Evolutionary conservation across 768 basidiomycete species (phyloP).

Genomic region (Kwoniella mangroviensis): DNA sequence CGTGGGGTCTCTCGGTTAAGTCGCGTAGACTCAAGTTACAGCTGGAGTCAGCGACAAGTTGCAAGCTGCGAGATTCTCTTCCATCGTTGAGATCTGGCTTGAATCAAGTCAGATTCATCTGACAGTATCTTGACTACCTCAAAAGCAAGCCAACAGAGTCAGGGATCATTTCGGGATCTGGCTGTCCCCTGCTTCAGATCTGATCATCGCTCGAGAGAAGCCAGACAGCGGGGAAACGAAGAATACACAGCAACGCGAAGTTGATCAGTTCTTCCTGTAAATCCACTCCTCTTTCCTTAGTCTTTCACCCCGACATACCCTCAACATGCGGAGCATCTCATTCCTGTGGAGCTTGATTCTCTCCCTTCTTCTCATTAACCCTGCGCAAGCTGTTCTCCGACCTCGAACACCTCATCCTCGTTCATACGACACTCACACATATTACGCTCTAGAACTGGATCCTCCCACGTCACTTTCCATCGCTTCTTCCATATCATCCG

Average conservation of each 20-base stretch:
- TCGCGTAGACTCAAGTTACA: neutral
- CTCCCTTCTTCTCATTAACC: constrained; percentile 13
- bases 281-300: neutral
- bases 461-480: constrained; percentile 63
- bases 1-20: neutral
- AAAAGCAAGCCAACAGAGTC: too few relatives aligned
- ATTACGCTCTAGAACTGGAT: constrained; percentile 68
- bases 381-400: constrained; percentile 13
- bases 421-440: constrained; percentile 64
- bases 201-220: too few relatives aligned
- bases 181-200: too few relatives aligned
- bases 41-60: neutral
- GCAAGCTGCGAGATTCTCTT: neutral
- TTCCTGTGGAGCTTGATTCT: constrained; percentile 25
- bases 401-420: constrained; percentile 41
- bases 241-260: too few relatives aligned
- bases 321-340: constrained; percentile 8
- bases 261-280: neutral
- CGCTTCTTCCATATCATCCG: constrained; percentile 66
- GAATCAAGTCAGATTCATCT: too few relatives aligned
- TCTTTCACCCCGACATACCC: neutral
- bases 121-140: too few relatives aligned
- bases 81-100: neutral
- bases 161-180: too few relatives aligned
- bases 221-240: too few relatives aligned